Percentiles rank a stretch among this genome's conserved stretches.
These are phyloP conservation scores for Neoscytalidium dimidiatum DNA, from an alignment of 2,329 filamentous ascomycete genomes.

Conservation along the genomic window DNA sequence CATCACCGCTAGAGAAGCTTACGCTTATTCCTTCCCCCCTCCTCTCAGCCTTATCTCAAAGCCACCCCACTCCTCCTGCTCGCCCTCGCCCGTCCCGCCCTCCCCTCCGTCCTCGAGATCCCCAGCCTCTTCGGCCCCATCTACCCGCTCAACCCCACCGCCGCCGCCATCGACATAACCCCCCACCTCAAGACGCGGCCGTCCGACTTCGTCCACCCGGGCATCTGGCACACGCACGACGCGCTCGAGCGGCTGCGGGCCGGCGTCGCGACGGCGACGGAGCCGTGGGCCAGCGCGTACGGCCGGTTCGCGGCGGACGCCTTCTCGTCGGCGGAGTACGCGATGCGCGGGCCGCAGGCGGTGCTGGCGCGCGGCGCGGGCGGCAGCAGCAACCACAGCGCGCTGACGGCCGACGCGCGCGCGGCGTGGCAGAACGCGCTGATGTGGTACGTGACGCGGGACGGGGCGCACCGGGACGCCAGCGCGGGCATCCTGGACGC, in stretches of 20 bases:
- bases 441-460: conserved; percentile 47
- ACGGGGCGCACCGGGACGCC: conserved; percentile 37
- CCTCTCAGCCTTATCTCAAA: background rate
- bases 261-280: conserved; percentile 21
- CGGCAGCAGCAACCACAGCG: conserved; percentile 37
- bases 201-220: conserved; percentile 26
- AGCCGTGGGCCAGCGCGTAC: conserved; percentile 26
- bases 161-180: background rate
- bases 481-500: conserved; percentile 41
- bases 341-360: conserved; percentile 34
- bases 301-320: conserved; percentile 14
- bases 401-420: conserved; percentile 39
- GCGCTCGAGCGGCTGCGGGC: conserved; percentile 27
- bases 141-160: background rate
- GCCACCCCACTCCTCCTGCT: background rate
- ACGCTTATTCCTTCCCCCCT: background rate
- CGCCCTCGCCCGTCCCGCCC: background rate
- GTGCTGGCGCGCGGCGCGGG: conserved; percentile 38
- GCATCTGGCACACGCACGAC: conserved; percentile 29
- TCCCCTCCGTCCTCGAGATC: background rate
- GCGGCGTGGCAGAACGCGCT: conserved; percentile 45
- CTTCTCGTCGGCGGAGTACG: conserved; percentile 25
- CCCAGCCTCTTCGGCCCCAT: background rate
- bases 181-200: conserved; percentile 4
- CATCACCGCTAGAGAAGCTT: too few relatives aligned